phyloP scores from a whole-genome alignment of 228 moss, liverwort and hornwort genomes.

The Sphagnum fallax region DNA sequence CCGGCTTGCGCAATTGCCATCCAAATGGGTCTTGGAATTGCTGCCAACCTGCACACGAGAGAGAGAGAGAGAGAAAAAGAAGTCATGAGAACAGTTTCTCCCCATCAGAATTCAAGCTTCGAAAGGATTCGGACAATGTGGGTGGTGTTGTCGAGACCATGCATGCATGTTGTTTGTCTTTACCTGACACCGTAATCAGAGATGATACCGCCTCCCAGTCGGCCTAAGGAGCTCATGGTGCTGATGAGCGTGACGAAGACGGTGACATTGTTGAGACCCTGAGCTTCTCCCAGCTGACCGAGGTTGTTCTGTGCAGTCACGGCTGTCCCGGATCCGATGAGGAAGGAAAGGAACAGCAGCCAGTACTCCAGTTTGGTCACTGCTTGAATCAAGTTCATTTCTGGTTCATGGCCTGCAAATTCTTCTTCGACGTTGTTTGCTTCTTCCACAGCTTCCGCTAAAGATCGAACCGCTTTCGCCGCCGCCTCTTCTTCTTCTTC shows the following conservation, averaged over 20 bases:
- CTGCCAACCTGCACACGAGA: constrained; percentile 22
- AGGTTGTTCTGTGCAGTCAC: constrained; percentile 36
- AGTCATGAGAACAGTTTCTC: too few relatives aligned
- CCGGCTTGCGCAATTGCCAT: constrained; percentile 24
- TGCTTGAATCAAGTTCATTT: constrained; percentile 29
- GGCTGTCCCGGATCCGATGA: constrained; percentile 40
- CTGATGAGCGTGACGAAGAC: constrained; percentile 42
- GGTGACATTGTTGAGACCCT: constrained; percentile 33
- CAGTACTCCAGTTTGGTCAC: constrained; percentile 40
- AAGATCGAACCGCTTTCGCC: too few relatives aligned
- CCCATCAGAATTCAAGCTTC: too few relatives aligned
- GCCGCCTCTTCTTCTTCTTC: too few relatives aligned
- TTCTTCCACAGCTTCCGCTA: too few relatives aligned
- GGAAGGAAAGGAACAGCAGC: constrained; percentile 36
- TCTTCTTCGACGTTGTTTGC: neutral
- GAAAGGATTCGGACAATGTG: too few relatives aligned
- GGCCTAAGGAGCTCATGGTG: constrained; percentile 41
- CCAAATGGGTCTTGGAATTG: constrained; percentile 40
- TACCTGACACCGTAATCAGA: constrained; percentile 46
- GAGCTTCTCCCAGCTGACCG: constrained; percentile 48
- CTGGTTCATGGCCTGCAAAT: constrained; percentile 11
- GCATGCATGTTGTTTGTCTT: neutral
- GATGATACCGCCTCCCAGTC: constrained; percentile 28
- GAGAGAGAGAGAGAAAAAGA: neutral
- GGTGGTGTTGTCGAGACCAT: neutral